These are phyloP conservation scores for Eucalyptus pauciflora DNA, from an alignment of 345 rosid genomes.

Conservation along the genomic window DNA sequence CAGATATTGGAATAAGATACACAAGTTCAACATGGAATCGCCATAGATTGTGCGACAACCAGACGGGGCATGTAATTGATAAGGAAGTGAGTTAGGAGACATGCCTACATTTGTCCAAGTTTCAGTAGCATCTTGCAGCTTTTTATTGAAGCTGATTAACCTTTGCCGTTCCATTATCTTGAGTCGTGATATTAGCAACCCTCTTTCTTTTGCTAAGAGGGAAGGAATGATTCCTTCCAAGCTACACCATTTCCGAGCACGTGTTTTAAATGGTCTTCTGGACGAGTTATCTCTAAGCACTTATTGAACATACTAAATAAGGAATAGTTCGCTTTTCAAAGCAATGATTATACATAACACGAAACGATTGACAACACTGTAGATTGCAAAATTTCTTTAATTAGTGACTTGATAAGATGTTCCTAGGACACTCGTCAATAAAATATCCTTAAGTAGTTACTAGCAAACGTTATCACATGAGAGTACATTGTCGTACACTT, in stretches of 20 bases:
- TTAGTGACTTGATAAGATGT: not conserved
- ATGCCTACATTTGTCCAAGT: not conserved
- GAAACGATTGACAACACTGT: rapidly evolving
- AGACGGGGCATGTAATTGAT: not conserved
- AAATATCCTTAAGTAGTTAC: not conserved
- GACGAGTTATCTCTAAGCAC: not conserved
- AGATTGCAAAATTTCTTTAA: not conserved
- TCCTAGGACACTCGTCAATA: rapidly evolving
- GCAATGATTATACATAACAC: not conserved
- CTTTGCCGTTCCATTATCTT: not conserved
- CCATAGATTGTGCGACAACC: not conserved
- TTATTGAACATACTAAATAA: not conserved
- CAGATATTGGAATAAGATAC: not conserved
- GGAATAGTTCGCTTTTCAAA: no score
- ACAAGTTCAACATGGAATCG: not conserved
- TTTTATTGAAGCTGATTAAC: not conserved
- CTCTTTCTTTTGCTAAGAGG: not conserved
- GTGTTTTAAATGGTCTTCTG: no score
- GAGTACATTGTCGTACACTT: not conserved
- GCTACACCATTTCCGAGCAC: not conserved
- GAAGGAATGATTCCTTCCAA: not conserved
- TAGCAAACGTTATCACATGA: not conserved
- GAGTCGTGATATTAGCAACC: not conserved
- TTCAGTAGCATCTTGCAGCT: not conserved
- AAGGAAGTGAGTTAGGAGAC: not conserved